Evolutionary conservation across 192 early-diverging fungal species (phyloP).

Genomic region (Backusella australiensis): DNA sequence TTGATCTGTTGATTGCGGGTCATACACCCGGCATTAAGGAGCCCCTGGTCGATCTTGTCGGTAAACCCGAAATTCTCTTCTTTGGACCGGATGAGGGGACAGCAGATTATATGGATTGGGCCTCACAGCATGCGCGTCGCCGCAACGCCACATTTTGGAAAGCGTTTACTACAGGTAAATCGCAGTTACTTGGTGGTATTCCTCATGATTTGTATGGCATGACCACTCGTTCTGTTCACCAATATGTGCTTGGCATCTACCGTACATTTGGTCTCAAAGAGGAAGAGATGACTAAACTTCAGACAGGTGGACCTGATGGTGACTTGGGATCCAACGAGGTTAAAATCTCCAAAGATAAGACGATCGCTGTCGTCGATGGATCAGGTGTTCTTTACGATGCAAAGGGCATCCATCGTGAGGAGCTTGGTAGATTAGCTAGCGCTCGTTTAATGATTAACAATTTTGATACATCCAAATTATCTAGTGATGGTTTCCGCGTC

Average conservation of each 20-base stretch:
- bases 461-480: conserved; percentile 83
- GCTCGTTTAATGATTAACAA: conserved; percentile 85
- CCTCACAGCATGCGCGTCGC: conserved; percentile 87
- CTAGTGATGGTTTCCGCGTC: conserved; percentile 88
- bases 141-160: conserved; percentile 97
- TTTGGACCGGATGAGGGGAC: conserved; percentile 99
- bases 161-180: conserved; percentile 99
- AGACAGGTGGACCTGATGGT: conserved; percentile 99
- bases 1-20: conserved; percentile 90
- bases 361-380: conserved; percentile 93
- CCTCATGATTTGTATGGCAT: conserved; percentile 98
- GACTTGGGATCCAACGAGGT: conserved; percentile 98
- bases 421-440: conserved; percentile 80
- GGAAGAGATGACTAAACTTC: conserved; percentile 83
- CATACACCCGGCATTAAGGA: conserved; percentile 98
- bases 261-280: conserved; percentile 82
- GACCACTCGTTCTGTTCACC: conserved; percentile 98
- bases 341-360: conserved; percentile 97
- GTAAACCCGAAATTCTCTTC: conserved; percentile 96
- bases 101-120: conserved; percentile 99
- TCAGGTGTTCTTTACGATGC: conserved; percentile 94
- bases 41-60: conserved; percentile 87
- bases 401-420: conserved; percentile 85
- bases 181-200: conserved; percentile 92
- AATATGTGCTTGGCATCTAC: conserved; percentile 97